These are phyloP conservation scores for Gymnopilus junonius DNA, from an alignment of 768 basidiomycete genomes.

Conservation along the genomic window DNA sequence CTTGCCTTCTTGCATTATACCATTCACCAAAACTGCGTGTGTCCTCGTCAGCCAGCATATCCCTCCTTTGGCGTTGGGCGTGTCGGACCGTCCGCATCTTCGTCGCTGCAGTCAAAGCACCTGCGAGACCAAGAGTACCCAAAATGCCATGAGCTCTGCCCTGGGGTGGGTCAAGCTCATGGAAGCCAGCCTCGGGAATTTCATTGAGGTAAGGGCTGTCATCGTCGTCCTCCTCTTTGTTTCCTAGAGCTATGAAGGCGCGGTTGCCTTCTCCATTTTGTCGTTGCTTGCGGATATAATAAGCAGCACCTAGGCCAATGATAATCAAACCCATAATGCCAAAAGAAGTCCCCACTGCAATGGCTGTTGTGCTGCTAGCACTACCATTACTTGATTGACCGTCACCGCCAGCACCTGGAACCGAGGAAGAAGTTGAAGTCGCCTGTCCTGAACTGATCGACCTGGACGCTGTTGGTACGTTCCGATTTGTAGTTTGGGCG, in stretches of 20 bases:
- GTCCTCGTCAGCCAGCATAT: conserved; percentile 84
- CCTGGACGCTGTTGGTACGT: not conserved
- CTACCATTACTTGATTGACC: conserved; percentile 21
- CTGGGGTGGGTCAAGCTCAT: conserved; percentile 16
- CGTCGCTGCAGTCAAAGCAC: conserved; percentile 35
- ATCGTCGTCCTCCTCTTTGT: conserved; percentile 35
- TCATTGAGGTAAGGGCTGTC: conserved; percentile 35
- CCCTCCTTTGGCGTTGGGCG: conserved; percentile 47
- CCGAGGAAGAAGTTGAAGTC: conserved; percentile 15
- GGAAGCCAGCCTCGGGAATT: conserved; percentile 36
- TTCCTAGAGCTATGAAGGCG: conserved; percentile 33
- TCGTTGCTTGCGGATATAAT: conserved; percentile 46
- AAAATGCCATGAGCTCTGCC: conserved; percentile 20
- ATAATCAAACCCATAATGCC: conserved; percentile 61
- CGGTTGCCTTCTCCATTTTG: conserved; percentile 22
- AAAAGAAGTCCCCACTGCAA: conserved; percentile 66
- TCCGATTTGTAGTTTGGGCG: conserved; percentile 29
- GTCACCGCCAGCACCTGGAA: conserved; percentile 16
- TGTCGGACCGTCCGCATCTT: conserved; percentile 28
- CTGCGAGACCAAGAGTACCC: conserved; percentile 32
- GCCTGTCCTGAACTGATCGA: not conserved
- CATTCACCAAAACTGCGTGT: conserved; percentile 52
- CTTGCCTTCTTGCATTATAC: conserved; percentile 42
- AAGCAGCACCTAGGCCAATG: conserved; percentile 42
- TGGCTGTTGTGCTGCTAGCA: conserved; percentile 40